Conservation (phyloP, 1,139 yeast species). For the Debaryomycetaceae sp. region DNA sequence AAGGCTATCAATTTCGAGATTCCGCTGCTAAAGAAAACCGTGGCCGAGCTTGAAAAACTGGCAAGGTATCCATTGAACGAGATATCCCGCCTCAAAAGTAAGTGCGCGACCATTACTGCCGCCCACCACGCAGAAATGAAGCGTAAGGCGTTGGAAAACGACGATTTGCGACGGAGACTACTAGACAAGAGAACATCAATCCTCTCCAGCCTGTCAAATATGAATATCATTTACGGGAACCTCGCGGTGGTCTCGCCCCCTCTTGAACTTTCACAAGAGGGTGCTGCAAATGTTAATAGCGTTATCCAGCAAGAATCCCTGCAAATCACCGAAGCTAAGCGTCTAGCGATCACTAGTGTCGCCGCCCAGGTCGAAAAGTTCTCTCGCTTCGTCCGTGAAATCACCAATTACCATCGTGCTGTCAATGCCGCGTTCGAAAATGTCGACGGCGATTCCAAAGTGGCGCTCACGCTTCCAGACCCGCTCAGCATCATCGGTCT, state of each 20-base stretch:
- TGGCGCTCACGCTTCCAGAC: constrained; percentile 13
- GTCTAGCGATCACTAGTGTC: constrained; percentile 28
- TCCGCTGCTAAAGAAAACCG: constrained; percentile 9
- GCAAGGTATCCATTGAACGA: constrained; percentile 23
- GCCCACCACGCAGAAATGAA: constrained; percentile 33
- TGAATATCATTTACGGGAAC: constrained; percentile 22
- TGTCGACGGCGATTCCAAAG: constrained; percentile 7
- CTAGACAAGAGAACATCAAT: constrained; percentile 24
- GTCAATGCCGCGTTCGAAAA: constrained; percentile 16
- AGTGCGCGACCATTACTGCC: constrained; percentile 21
- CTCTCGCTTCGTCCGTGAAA: constrained; percentile 19
- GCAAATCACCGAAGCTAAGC: constrained; percentile 24
- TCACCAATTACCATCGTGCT: constrained; percentile 19
- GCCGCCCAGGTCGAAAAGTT: constrained; percentile 30
- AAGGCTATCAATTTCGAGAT: constrained; percentile 10
- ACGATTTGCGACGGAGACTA: constrained; percentile 28
- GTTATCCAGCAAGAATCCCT: constrained; percentile 26
- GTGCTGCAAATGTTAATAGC: neutral
- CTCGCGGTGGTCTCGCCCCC: constrained; percentile 23
- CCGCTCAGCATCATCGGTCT: constrained; percentile 27
- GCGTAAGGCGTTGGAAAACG: constrained; percentile 24
- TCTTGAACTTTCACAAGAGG: constrained; percentile 4
- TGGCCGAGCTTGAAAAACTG: constrained; percentile 11
- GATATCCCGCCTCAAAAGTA: constrained; percentile 16
- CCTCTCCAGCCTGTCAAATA: constrained; percentile 19